These are phyloP conservation scores for Microcyclospora pomicola DNA, from an alignment of 2,329 filamentous ascomycete genomes.

Conservation along the genomic window DNA sequence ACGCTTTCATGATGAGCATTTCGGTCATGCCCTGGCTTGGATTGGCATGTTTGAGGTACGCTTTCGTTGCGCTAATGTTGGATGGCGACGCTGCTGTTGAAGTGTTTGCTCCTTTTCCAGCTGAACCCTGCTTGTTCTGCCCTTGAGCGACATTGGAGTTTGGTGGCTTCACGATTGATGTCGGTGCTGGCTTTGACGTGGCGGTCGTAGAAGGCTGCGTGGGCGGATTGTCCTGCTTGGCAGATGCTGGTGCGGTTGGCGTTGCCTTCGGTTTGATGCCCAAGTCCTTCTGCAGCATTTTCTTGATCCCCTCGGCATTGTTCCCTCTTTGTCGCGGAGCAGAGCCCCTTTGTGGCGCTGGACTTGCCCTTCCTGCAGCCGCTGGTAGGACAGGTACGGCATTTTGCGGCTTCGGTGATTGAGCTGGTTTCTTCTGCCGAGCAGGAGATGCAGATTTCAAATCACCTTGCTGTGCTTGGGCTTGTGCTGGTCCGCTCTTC, in stretches of 20 bases:
- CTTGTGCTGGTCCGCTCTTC: constrained; percentile 1
- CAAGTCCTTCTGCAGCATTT: constrained; percentile 49
- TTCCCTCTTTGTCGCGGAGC: constrained; percentile 16
- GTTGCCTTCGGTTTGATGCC: constrained; percentile 34
- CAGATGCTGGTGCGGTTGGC: constrained; percentile 1
- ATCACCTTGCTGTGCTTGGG: constrained; percentile 16
- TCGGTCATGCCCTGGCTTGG: constrained; percentile 87
- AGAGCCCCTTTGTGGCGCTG: constrained; percentile 9
- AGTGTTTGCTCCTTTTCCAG: constrained; percentile 11
- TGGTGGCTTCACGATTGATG: constrained; percentile 9
- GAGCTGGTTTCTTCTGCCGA: constrained; percentile 7
- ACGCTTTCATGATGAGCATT: constrained; percentile 56
- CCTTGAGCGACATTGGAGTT: constrained; percentile 4
- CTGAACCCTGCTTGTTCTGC: constrained; percentile 6
- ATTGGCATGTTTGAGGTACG: constrained; percentile 47
- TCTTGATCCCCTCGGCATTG: constrained; percentile 24
- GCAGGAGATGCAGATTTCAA: neutral
- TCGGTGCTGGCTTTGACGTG: constrained; percentile 25
- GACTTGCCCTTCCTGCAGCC: constrained; percentile 11
- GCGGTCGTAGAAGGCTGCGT: constrained; percentile 16
- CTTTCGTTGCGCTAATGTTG: constrained; percentile 33
- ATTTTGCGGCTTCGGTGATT: constrained; percentile 20
- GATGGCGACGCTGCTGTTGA: constrained; percentile 15
- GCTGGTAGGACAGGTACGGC: constrained; percentile 23
- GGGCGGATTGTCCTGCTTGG: constrained; percentile 2